A percentile compares a stretch with the other conserved stretches of the same genome.
phyloP scores from a whole-genome alignment of 768 basidiomycete genomes.

The Crassisporium funariophilum region DNA sequence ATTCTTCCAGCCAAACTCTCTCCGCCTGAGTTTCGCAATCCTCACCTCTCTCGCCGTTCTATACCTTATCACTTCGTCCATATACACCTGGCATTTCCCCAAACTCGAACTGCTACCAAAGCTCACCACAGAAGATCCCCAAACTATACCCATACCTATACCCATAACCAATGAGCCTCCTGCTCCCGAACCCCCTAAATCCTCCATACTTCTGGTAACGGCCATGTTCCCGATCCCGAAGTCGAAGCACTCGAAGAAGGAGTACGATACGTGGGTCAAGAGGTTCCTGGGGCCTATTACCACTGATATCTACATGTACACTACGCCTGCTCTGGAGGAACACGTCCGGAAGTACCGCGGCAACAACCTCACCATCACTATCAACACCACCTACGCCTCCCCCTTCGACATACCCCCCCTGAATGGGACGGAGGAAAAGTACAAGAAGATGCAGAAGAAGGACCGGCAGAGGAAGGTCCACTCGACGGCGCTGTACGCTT shows the following conservation, averaged over 20 bases:
- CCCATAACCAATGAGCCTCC: too few relatives aligned
- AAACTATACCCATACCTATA: too few relatives aligned
- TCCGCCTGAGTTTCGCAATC: too few relatives aligned
- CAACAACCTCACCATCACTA: constrained; percentile 31
- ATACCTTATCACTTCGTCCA: too few relatives aligned
- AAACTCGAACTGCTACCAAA: too few relatives aligned
- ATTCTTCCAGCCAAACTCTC: too few relatives aligned
- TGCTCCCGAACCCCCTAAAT: too few relatives aligned
- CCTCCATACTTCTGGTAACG: constrained; percentile 50
- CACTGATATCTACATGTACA: constrained; percentile 58
- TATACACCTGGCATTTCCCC: too few relatives aligned
- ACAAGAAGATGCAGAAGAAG: constrained; percentile 42
- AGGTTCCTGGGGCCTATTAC: constrained; percentile 45
- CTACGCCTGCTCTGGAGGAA: constrained; percentile 41
- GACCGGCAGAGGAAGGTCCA: constrained; percentile 48
- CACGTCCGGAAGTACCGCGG: constrained; percentile 35
- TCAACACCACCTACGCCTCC: constrained; percentile 49
- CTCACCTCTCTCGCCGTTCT: too few relatives aligned
- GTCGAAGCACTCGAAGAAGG: constrained; percentile 47
- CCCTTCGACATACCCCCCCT: constrained; percentile 54
- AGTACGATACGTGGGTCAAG: constrained; percentile 47
- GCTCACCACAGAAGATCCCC: too few relatives aligned
- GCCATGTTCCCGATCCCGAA: constrained; percentile 54
- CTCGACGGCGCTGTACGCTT: constrained; percentile 51
- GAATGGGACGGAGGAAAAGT: constrained; percentile 30